These are phyloP conservation scores for Emiliania huxleyi DNA, from an alignment of 78 protist genomes.

Conservation along the genomic window DNA sequence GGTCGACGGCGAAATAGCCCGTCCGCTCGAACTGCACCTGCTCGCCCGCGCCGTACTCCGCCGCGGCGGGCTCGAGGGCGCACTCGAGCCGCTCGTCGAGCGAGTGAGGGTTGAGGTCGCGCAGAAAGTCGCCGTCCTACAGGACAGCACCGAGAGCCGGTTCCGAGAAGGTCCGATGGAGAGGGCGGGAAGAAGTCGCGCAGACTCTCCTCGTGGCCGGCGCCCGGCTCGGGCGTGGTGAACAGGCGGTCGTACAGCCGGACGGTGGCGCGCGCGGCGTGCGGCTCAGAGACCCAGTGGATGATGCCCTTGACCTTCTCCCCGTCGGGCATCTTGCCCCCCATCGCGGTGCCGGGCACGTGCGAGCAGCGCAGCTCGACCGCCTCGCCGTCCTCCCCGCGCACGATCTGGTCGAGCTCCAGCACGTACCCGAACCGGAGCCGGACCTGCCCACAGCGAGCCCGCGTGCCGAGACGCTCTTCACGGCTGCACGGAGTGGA, in stretches of 20 bases:
- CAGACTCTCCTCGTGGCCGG: no score
- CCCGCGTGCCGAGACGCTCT: not conserved
- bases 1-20: slow-evolving; percentile 31
- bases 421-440: slow-evolving; percentile 28
- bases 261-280: not conserved
- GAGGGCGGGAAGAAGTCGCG: no score
- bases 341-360: slow-evolving; percentile 1
- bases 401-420: slow-evolving; percentile 21
- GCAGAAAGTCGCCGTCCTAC: slow-evolving; percentile 30
- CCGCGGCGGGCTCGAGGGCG: not conserved
- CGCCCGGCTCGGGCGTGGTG: not conserved
- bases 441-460: not conserved
- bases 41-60: not conserved
- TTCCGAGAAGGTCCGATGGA: no score
- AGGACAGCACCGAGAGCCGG: no score
- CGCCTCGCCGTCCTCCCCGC: slow-evolving; percentile 14
- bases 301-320: slow-evolving; percentile 37
- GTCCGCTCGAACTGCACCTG: slow-evolving; percentile 32
- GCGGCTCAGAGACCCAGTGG: slow-evolving; percentile 18
- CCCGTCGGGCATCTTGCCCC: not conserved
- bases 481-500: not conserved
- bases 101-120: slow-evolving; percentile 24
- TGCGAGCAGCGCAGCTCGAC: slow-evolving; percentile 20
- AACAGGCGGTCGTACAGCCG: slow-evolving; percentile 36
- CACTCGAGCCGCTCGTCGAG: not conserved